Evolutionary conservation across 2,329 filamentous ascomycete species (phyloP).

Genomic region (Ampelomyces quisqualis): DNA sequence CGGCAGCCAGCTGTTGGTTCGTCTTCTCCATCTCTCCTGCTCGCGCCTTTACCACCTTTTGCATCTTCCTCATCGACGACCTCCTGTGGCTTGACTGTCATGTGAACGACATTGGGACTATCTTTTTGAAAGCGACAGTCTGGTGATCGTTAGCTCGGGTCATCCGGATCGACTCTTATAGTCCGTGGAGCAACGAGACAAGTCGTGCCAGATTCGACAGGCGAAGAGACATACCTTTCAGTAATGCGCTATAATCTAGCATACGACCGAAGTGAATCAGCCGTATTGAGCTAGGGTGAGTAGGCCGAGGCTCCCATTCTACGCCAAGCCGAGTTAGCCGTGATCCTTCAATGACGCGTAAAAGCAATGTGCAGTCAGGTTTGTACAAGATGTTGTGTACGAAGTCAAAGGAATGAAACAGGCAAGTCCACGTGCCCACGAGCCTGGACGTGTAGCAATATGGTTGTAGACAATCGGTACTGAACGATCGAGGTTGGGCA

Average conservation of each 20-base stretch:
- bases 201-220: neutral
- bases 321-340: constrained; percentile 26
- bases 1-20: constrained; percentile 60
- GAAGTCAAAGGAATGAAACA: constrained; percentile 1
- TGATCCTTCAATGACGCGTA: too few species aligned
- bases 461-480: too few species aligned
- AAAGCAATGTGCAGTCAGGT: too few species aligned
- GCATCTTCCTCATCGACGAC: constrained; percentile 77
- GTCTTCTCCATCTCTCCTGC: constrained; percentile 56
- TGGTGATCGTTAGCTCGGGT: constrained; percentile 45
- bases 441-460: too few species aligned
- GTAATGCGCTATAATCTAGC: constrained; percentile 79
- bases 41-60: constrained; percentile 61
- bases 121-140: constrained; percentile 78
- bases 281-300: constrained; percentile 84
- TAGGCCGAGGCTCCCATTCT: constrained; percentile 85
- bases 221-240: constrained; percentile 67
- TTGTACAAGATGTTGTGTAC: too few species aligned
- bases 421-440: too few species aligned
- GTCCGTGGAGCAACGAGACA: too few species aligned
- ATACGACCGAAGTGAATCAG: constrained; percentile 90
- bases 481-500: too few species aligned
- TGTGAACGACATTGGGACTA: constrained; percentile 83
- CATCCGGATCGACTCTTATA: too few species aligned
- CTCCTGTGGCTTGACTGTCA: constrained; percentile 87